These are phyloP conservation scores for Penicillium sp. DNA, from an alignment of 2,329 filamentous ascomycete genomes.

Conservation along the genomic window DNA sequence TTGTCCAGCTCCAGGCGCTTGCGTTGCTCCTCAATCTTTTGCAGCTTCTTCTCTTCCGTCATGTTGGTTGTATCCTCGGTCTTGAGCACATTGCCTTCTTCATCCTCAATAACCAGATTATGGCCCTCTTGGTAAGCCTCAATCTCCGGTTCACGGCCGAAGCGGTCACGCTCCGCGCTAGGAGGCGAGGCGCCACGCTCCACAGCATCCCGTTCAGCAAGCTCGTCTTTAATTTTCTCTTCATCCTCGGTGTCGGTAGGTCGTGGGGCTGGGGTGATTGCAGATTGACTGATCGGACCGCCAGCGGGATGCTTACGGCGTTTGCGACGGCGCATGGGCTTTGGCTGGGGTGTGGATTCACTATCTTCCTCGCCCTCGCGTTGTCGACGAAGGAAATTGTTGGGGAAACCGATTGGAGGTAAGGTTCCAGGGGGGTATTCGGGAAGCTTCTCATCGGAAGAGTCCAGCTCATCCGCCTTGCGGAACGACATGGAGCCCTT, in stretches of 20 bases:
- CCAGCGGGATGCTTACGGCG: slow-evolving; percentile 76
- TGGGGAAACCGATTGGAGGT: slow-evolving; percentile 71
- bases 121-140: slow-evolving; percentile 82
- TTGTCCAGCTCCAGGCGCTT: slow-evolving; percentile 58
- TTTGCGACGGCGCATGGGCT: slow-evolving; percentile 53
- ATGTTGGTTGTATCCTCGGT: slow-evolving; percentile 58
- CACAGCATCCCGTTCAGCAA: slow-evolving; percentile 32
- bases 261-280: slow-evolving; percentile 70
- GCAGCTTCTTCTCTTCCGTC: slow-evolving; percentile 62
- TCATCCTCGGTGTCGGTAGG: slow-evolving; percentile 37
- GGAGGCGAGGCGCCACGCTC: slow-evolving; percentile 47
- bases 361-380: slow-evolving; percentile 77
- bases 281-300: slow-evolving; percentile 86
- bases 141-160: slow-evolving; percentile 48
- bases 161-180: slow-evolving; percentile 34
- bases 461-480: slow-evolving; percentile 71
- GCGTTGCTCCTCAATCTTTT: slow-evolving; percentile 59
- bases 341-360: slow-evolving; percentile 58
- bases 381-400: slow-evolving; percentile 79
- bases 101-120: slow-evolving; percentile 79
- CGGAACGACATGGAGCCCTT: slow-evolving; percentile 74
- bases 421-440: slow-evolving; percentile 71
- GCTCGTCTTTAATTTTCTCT: slow-evolving; percentile 21
- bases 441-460: slow-evolving; percentile 61
- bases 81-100: slow-evolving; percentile 82